Evolutionary conservation across 2,329 filamentous ascomycete genomes (phyloP), one percentile per base, ranked within the genome.

Genomic region (Pseudogymnoascus sp.): DNA sequence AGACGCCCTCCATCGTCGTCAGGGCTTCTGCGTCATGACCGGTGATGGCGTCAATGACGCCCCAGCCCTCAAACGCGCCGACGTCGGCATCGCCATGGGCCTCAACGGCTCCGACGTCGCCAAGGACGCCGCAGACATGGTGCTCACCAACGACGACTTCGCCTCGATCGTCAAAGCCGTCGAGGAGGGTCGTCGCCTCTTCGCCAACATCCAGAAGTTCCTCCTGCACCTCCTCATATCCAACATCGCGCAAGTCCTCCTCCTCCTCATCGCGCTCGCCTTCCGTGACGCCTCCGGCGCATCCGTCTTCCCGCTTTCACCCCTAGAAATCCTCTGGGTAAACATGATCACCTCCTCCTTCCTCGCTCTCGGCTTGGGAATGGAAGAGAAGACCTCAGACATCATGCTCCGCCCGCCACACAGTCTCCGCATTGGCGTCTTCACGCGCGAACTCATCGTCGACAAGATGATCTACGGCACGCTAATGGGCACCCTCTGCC

Each of bases 121-220:
- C 64, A 90, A 89, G 68, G 86, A 94, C 73, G 90, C 90, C 2
- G 88, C 89, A 1, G 90, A 95, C 69, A 94, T 96, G 80, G 89
- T 95, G 35, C 77, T 96, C 39, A 91, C 89, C 0, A 90, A 94
- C 70, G 90, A 94, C 73, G 92, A 95, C 74, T 95, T 95, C 70
- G 89, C 90, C 9, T 91, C 87, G 28, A 90, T 89, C 61, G 80
- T 89, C 39, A 86, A 83, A n/a, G 86, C 84, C 34, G 85, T 90
- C 50, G 82, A 87, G 70, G 86, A 89, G 72, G 87, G 87, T 11
- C 81, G 87, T 41, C 77, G 86, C 37, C 78, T 89, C 59, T 87
- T 88, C 65, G 85, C 89, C 75, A 89, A 89, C 65, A 88, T 90
- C 63, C 85, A 89, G 70, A 89, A 89, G 79, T 84, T 84, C 69